phyloP scores from a whole-genome alignment of 1,284 basidiomycete species.

The Austroboletus rostrupii region DNA sequence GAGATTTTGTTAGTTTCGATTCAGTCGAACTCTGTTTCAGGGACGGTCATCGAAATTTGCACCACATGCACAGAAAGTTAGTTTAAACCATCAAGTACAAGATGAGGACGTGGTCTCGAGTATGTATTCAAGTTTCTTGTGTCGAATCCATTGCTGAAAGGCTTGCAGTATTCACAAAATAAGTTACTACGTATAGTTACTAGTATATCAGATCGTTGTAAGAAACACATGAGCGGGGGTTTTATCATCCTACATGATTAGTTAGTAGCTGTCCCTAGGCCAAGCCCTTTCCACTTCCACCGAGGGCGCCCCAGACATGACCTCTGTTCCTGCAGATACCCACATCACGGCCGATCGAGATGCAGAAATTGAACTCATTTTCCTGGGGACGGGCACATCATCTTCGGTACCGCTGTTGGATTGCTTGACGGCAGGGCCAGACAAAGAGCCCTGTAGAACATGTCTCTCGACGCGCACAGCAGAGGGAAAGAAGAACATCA shows the following conservation, averaged over 20 bases:
- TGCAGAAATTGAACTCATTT: constrained; percentile 54
- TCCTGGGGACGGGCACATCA: constrained; percentile 75
- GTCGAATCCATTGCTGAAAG: not conserved
- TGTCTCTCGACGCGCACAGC: constrained; percentile 63
- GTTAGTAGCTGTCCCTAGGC: too few species aligned
- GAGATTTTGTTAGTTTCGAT: too few species aligned
- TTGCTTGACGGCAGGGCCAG: constrained; percentile 58
- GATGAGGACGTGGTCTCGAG: constrained; percentile 95
- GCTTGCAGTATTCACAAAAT: constrained; percentile 40
- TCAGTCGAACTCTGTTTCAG: constrained; percentile 33
- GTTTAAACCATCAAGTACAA: constrained; percentile 81
- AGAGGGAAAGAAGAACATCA: constrained; percentile 69
- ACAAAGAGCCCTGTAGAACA: constrained; percentile 50
- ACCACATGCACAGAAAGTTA: constrained; percentile 92
- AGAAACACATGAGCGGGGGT: too few species aligned
- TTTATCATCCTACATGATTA: too few species aligned
- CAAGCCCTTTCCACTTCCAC: too few species aligned
- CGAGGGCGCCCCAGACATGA: constrained; percentile 2
- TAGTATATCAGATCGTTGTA: too few species aligned
- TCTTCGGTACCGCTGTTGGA: constrained; percentile 61
- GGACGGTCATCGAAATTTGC: constrained; percentile 88
- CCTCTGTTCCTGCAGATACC: constrained; percentile 1
- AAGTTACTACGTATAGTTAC: not conserved
- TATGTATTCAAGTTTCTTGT: constrained; percentile 40
- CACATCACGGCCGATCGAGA: not conserved